Percentiles rank a stretch among this genome's conserved stretches.
Conservation (phyloP, 352 stramenopile genomes). For the Globisporangium uncinulatum region DNA sequence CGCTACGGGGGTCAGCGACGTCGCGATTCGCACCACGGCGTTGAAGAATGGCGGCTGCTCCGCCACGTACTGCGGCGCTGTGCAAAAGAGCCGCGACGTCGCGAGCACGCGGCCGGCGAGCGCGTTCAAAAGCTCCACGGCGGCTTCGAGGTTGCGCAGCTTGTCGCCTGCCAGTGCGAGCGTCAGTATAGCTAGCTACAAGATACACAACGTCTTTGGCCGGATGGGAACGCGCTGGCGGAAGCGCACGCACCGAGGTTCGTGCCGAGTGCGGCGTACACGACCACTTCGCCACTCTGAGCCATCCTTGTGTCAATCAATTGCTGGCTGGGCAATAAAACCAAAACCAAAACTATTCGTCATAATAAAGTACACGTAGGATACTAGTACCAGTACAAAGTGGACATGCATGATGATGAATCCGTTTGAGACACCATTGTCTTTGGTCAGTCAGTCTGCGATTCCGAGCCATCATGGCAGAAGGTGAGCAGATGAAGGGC, state of each 20-base stretch:
- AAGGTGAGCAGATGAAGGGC: not conserved
- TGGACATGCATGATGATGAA: too few relatives aligned
- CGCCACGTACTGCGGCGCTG: conserved; percentile 91
- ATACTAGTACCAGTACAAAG: too few relatives aligned
- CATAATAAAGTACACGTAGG: too few relatives aligned
- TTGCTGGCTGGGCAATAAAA: not conserved
- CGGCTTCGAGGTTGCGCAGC: conserved; percentile 56
- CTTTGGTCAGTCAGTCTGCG: not conserved
- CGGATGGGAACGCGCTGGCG: not conserved
- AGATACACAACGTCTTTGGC: not conserved
- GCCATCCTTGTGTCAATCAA: not conserved
- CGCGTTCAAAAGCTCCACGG: conserved; percentile 41
- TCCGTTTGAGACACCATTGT: too few relatives aligned
- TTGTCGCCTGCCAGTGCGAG: conserved; percentile 45
- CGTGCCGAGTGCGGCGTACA: conserved; percentile 67
- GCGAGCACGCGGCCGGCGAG: conserved; percentile 43
- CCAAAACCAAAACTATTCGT: too few relatives aligned
- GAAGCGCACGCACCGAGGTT: conserved; percentile 49
- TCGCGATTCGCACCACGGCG: conserved; percentile 86
- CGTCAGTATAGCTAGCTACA: too few relatives aligned
- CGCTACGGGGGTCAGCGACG: conserved; percentile 58
- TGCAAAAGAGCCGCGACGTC: conserved; percentile 93
- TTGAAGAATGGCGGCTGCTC: conserved; percentile 96
- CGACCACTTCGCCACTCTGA: conserved; percentile 12
- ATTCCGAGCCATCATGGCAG: not conserved